Evolutionary conservation across 2,329 filamentous ascomycete species (phyloP).

Genomic region (Colletotrichum gloeosporioides): DNA sequence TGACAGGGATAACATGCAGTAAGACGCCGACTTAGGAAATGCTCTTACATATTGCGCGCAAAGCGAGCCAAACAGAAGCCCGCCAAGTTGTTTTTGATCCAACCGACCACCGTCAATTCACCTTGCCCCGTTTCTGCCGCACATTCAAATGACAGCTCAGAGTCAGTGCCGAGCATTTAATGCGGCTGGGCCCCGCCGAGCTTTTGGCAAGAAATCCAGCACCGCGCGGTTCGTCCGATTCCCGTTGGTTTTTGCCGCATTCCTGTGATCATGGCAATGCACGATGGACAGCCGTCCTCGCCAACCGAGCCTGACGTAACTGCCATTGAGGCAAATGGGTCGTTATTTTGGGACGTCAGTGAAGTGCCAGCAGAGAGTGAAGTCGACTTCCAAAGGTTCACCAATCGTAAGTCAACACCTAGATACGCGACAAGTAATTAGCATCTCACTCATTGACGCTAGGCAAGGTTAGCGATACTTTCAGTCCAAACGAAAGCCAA

Average conservation of each 20-base stretch:
- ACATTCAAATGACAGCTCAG: background rate
- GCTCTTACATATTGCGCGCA: background rate
- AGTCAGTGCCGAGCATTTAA: background rate
- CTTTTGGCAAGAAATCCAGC: background rate
- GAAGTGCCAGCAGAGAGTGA: background rate
- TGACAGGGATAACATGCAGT: background rate
- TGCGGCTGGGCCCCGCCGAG: background rate
- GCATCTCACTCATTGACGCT: background rate
- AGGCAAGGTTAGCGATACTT: background rate
- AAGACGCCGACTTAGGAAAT: background rate
- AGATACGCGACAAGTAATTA: background rate
- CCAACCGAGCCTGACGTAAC: background rate
- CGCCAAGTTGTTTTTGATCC: background rate
- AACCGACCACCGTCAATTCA: background rate
- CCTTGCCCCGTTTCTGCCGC: background rate
- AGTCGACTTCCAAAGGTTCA: fast-evolving
- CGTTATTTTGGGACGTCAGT: fast-evolving
- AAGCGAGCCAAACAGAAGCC: background rate
- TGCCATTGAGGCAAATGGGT: fast-evolving
- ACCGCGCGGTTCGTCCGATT: background rate
- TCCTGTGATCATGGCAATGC: background rate
- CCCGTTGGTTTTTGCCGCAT: background rate
- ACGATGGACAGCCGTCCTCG: background rate
- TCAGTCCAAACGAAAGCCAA: background rate
- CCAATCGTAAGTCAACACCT: background rate